Evolutionary conservation across 768 basidiomycete genomes (phyloP), one percentile per base, ranked within the genome.

Genomic region (Boletales sp.): DNA sequence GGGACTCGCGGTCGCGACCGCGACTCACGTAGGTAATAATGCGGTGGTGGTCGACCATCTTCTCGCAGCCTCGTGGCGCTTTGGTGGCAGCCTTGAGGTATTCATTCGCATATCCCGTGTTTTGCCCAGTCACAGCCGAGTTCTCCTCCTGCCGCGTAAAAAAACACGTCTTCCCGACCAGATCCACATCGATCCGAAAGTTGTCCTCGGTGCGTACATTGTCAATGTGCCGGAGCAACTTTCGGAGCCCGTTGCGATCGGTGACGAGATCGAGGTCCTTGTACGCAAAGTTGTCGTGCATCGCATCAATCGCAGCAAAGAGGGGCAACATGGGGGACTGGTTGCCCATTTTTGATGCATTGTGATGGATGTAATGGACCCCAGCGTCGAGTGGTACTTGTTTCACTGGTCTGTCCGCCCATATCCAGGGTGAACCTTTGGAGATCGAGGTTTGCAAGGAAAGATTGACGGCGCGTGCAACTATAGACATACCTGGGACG

Each of bases 131-230:
- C 14, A 55, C 19, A 8, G 37, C 17, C 0, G 47, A 6, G 10
- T 14, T 56, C 30, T 76, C 77, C 78, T 84, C 85, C 18, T 46
- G 71, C 1, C 87, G 70, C 48, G 79, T 81, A 57, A 89, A 68
- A 21, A 90, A 57, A 13, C 86, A 68, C 0, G 87, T 88, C 15
- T 58, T 57, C 1, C 86, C 85, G 0, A 73, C 76, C 15, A 87
- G 70, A 60, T 90, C 81, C 4, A 82, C 53, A 49, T 91, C 86
- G 54, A 91, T 86, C 17, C 88, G 72, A 59, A 90, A 91, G 47
- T 80, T 19, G 10, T 44, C 76, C 10, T 66, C 67, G 3, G 11
- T 14, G 5, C 15, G 11, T 10, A 17, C 45, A 13, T 47, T 19
- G n/a, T 63, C 58, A 13, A 64, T 47, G 82, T 81, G 86, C 21